Evolutionary conservation across 139 green algal genomes (phyloP).

Genomic region (Mychonastes homosphaera): DNA sequence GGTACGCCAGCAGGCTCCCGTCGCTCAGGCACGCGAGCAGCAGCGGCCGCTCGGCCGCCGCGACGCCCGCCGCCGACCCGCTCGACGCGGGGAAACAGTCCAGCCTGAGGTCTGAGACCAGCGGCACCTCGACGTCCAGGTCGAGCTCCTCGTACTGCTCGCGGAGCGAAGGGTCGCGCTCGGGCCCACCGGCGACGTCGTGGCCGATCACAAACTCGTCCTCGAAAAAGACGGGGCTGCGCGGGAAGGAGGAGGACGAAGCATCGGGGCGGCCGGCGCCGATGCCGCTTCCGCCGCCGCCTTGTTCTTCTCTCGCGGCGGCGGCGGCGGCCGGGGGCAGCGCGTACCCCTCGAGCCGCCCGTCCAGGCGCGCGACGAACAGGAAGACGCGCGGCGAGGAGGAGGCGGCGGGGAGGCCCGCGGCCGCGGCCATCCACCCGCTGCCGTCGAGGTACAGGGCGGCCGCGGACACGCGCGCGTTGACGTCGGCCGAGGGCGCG

Average conservation of each 20-base stretch:
- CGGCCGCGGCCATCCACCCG: conserved; percentile 35
- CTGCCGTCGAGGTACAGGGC: conserved; percentile 41
- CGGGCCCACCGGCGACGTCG: conserved; percentile 1
- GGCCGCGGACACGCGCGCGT: conserved; percentile 23
- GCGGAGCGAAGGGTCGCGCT: neutral
- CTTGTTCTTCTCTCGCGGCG: too few relatives aligned
- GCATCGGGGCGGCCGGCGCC: too few relatives aligned
- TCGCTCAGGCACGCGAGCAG: conserved; percentile 52
- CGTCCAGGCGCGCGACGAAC: conserved; percentile 16
- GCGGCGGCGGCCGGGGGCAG: conserved; percentile 38
- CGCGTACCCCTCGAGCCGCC: conserved; percentile 38
- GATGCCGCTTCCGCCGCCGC: too few relatives aligned
- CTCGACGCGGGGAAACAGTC: conserved; percentile 25
- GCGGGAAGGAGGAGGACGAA: too few relatives aligned
- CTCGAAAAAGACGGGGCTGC: conserved; percentile 21
- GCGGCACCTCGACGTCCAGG: neutral
- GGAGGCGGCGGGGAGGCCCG: neutral
- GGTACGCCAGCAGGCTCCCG: conserved; percentile 55
- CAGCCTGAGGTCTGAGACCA: conserved; percentile 30
- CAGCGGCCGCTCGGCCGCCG: conserved; percentile 40
- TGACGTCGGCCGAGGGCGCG: neutral
- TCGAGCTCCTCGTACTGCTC: neutral
- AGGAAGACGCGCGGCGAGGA: conserved; percentile 5
- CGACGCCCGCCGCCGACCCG: conserved; percentile 5
- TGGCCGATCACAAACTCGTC: conserved; percentile 5